Evolutionary conservation across 164 flowering plant genomes (phyloP), one percentile per base, ranked within the genome.

Genomic region (Paratinospora sagittata): DNA sequence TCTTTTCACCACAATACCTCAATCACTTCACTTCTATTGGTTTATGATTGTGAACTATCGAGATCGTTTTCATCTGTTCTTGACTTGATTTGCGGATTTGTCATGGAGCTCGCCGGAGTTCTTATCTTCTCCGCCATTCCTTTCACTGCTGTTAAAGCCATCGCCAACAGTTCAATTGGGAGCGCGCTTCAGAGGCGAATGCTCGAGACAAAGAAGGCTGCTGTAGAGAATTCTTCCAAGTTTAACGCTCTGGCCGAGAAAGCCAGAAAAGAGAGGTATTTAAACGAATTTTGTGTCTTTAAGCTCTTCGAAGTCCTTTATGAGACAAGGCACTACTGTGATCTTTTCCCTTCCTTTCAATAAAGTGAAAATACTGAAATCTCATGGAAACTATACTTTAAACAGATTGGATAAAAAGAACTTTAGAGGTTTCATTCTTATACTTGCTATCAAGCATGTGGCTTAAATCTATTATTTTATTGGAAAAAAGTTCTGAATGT

Each of bases 81-180:
- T n/a, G 34, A n/a, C 14, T 52, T 7, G 17, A 13, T 33, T 58
- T 8, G 27, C 45, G 45, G 45, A 41, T 41, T 39, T 58, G 19
- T 12, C 39, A 39, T 75, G 76, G 71, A 90, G 98, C 86, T 95
- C 36, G 94, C 87, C 5, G 99, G 97, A 8, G 96, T 95, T 55
- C 65, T 92, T 69, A 74, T 95, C 2, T 89, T 95, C 85, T 95
- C 99, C 4, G 97, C 99, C 36, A 80, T 95, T 80, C 97, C 97
- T 21, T 95, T 92, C 85, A 92, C 97, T 12, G 93, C 86, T 2
- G 97, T 95, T 55, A 95, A 95, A 80, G 90, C 89, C 76, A 86
- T 95, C 0, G 97, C 97, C 43, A 92, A 90, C 78, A 91, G 97
- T 74, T 85, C 97, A 3, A 69, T 95, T 0, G 97, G 94, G 27